Evolutionary conservation across 2,329 filamentous ascomycete genomes (phyloP).

Genomic region (Mycosphaerella sp.): DNA sequence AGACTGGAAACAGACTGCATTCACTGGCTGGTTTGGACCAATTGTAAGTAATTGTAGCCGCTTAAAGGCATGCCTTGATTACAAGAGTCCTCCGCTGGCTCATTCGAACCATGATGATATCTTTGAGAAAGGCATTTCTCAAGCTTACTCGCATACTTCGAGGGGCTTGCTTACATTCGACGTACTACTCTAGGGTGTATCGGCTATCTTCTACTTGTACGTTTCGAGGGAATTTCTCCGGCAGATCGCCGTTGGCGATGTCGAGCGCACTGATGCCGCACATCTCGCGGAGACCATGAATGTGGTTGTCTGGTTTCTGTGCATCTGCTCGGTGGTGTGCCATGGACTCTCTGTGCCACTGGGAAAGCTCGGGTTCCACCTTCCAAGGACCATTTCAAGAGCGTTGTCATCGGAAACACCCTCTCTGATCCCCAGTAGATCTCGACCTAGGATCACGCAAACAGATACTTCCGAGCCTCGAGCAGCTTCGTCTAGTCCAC

Average conservation of each 20-base stretch:
- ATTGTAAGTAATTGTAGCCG: constrained; percentile 41
- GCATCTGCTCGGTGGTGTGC: constrained; percentile 75
- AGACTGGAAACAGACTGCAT: constrained; percentile 65
- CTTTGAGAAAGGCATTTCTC: too few species aligned
- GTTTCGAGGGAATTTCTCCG: constrained; percentile 69
- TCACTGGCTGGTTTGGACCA: constrained; percentile 89
- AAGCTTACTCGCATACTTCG: too few species aligned
- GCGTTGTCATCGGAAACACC: constrained; percentile 41
- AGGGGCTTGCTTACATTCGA: too few species aligned
- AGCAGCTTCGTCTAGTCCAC: not conserved
- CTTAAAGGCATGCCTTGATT: too few species aligned
- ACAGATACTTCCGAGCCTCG: not conserved
- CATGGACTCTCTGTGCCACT: constrained; percentile 78
- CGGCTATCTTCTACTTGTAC: constrained; percentile 85
- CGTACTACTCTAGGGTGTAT: constrained; percentile 53
- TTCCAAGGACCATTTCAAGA: constrained; percentile 58
- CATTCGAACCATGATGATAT: too few species aligned
- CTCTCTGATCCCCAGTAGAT: constrained; percentile 22
- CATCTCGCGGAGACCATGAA: constrained; percentile 60
- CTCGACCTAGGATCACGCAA: constrained; percentile 1
- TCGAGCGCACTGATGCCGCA: constrained; percentile 59
- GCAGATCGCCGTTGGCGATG: constrained; percentile 52
- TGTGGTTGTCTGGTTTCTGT: constrained; percentile 79
- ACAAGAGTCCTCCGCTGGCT: too few species aligned
- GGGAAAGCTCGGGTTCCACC: constrained; percentile 57